Percentiles rank a stretch among this genome's conserved stretches.
phyloP scores from a whole-genome alignment of 352 stramenopile genomes.

The Peronosclerospora sorghi region DNA sequence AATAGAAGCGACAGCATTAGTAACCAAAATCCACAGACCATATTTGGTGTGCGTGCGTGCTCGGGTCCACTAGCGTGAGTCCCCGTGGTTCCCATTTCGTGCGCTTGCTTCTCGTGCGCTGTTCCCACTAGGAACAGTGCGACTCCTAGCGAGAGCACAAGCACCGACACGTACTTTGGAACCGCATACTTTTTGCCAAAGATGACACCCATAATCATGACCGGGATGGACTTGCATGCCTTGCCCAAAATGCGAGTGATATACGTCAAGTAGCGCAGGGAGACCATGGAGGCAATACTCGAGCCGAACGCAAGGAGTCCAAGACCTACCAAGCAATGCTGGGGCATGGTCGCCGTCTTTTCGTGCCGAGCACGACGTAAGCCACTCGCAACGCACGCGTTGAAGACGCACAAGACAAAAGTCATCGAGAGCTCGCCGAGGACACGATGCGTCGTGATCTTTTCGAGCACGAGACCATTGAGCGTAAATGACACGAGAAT shows the following conservation, averaged over 20 bases:
- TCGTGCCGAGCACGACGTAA: slow-evolving; percentile 50
- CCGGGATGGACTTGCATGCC: slow-evolving; percentile 80
- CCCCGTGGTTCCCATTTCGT: slow-evolving; percentile 28
- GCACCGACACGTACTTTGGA: slow-evolving; percentile 76
- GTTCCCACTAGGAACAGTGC: slow-evolving; percentile 69
- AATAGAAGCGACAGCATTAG: slow-evolving; percentile 67
- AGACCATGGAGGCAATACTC: slow-evolving; percentile 75
- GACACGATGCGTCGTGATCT: slow-evolving; percentile 75
- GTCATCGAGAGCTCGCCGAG: slow-evolving; percentile 76
- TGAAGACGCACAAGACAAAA: slow-evolving; percentile 75
- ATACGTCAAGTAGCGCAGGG: slow-evolving; percentile 77
- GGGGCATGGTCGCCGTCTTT: slow-evolving; percentile 59
- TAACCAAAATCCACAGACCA: slow-evolving; percentile 53
- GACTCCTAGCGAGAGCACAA: slow-evolving; percentile 61
- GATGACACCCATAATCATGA: slow-evolving; percentile 71
- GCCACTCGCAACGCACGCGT: slow-evolving; percentile 50
- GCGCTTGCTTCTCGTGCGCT: slow-evolving; percentile 56
- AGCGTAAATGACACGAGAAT: slow-evolving; percentile 81
- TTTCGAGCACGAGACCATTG: slow-evolving; percentile 73
- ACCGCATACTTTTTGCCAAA: slow-evolving; percentile 69
- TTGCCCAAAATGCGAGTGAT: slow-evolving; percentile 81
- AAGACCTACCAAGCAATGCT: slow-evolving; percentile 51
- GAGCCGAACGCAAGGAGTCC: slow-evolving; percentile 64
- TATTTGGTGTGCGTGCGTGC: slow-evolving; percentile 50
- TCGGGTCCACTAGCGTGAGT: slow-evolving; percentile 26